Evolutionary conservation across 352 stramenopile species (phyloP).

Genomic region (Globisporangium sylvaticum): DNA sequence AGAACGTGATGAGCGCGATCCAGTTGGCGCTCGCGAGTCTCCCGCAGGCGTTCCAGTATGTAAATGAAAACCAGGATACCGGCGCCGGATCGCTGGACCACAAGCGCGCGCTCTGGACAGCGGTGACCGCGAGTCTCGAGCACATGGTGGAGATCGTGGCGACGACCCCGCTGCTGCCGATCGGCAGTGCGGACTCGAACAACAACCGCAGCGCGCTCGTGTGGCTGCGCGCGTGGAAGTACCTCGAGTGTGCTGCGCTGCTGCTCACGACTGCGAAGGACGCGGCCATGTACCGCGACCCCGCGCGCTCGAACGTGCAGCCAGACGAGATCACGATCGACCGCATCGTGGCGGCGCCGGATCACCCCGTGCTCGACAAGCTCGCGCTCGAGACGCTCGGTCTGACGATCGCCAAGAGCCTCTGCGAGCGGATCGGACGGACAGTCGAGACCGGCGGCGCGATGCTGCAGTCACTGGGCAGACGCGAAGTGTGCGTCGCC

Average conservation of each 20-base stretch:
- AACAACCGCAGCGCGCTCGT: slow-evolving; percentile 53
- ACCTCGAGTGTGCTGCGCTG: slow-evolving; percentile 49
- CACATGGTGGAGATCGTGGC: slow-evolving; percentile 38
- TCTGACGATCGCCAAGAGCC: slow-evolving; percentile 29
- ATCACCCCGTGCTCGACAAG: slow-evolving; percentile 31
- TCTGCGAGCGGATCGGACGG: slow-evolving; percentile 32
- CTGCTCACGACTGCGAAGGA: slow-evolving; percentile 49
- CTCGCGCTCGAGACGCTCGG: slow-evolving; percentile 39
- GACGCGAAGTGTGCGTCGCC: slow-evolving; percentile 52
- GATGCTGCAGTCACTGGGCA: slow-evolving; percentile 22
- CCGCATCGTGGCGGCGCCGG: slow-evolving; percentile 21
- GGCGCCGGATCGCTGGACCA: slow-evolving; percentile 2
- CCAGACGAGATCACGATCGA: slow-evolving; percentile 66
- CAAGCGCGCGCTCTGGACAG: slow-evolving; percentile 28
- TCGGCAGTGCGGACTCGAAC: slow-evolving; percentile 14
- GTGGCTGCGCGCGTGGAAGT: slow-evolving; percentile 59
- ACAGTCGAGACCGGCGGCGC: slow-evolving; percentile 10
- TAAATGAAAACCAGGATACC: slow-evolving; percentile 17
- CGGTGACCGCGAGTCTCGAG: slow-evolving; percentile 40
- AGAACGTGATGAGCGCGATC: slow-evolving; percentile 59
- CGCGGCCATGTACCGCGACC: slow-evolving; percentile 64
- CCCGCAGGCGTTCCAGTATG: slow-evolving; percentile 40
- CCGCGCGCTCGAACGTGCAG: slow-evolving; percentile 68
- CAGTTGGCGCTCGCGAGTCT: slow-evolving; percentile 37
- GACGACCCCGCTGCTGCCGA: slow-evolving; percentile 21